Conservation (phyloP, 2,329 filamentous ascomycete species). For the Penicillium sp. region DNA sequence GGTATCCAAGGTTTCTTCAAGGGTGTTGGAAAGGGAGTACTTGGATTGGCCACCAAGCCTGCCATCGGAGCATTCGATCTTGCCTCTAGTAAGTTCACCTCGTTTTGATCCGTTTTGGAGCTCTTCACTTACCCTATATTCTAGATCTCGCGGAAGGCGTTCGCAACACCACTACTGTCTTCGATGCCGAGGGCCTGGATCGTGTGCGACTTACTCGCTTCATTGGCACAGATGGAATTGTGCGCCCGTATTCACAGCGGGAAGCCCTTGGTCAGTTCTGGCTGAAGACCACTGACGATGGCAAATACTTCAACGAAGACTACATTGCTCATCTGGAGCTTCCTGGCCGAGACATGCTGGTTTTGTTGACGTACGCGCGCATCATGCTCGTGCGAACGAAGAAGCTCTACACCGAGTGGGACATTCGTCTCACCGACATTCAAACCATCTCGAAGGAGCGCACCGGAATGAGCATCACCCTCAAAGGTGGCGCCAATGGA, state of each 20-base stretch:
- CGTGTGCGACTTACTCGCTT: conserved; percentile 92
- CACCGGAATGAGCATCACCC: conserved; percentile 83
- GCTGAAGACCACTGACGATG: conserved; percentile 97
- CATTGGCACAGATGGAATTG: conserved; percentile 88
- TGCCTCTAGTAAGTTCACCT: conserved; percentile 64
- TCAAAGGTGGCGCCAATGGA: conserved; percentile 88
- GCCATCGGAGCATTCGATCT: conserved; percentile 96
- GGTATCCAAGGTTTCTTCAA: conserved; percentile 95
- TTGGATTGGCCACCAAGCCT: conserved; percentile 94
- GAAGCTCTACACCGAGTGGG: conserved; percentile 88
- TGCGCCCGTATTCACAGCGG: conserved; percentile 89
- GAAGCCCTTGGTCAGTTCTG: conserved; percentile 97
- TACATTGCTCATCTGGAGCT: conserved; percentile 97
- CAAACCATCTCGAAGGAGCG: conserved; percentile 97
- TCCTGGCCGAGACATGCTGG: conserved; percentile 81
- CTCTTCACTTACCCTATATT: not conserved
- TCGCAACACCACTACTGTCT: conserved; percentile 97
- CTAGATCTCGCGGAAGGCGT: conserved; percentile 90
- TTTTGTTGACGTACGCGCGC: conserved; percentile 82
- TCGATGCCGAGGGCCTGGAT: conserved; percentile 91
- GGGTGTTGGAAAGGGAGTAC: conserved; percentile 90
- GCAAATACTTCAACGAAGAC: conserved; percentile 95
- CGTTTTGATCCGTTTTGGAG: not conserved
- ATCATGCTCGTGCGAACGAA: conserved; percentile 90
- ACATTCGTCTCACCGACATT: conserved; percentile 91